Evolutionary conservation across 495 filamentous ascomycete species (phyloP).

Genomic region (Hypoxylon lenormandii): DNA sequence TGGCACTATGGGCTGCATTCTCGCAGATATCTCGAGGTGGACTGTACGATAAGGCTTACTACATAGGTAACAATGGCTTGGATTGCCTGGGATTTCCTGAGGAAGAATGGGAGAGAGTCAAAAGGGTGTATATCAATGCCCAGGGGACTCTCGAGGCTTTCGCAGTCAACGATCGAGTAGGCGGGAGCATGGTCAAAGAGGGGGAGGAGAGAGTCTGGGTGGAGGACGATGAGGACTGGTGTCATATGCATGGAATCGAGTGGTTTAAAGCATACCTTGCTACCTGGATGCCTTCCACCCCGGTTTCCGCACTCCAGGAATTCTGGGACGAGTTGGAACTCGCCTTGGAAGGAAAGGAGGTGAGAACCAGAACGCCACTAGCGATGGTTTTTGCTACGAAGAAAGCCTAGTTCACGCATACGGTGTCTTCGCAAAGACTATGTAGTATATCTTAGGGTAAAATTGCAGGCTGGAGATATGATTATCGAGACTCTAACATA

Average conservation of each 20-base stretch:
- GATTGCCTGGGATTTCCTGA: conserved; percentile 36
- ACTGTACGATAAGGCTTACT: conserved; percentile 1
- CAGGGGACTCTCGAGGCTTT: conserved; percentile 30
- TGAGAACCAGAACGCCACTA: conserved; percentile 25
- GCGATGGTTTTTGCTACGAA: conserved; percentile 33
- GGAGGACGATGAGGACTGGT: conserved; percentile 42
- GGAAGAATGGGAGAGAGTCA: conserved; percentile 37
- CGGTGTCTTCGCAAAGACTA: neutral
- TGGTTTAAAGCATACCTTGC: conserved; percentile 45
- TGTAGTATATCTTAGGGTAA: too few relatives aligned
- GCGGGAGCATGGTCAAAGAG: conserved; percentile 23
- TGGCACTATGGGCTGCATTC: conserved; percentile 18
- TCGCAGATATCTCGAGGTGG: neutral
- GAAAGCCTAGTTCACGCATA: neutral
- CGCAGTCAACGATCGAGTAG: conserved; percentile 6
- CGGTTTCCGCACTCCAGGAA: conserved; percentile 28
- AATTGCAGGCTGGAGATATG: too few relatives aligned
- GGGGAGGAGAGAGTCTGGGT: conserved; percentile 34
- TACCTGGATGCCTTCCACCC: conserved; percentile 38
- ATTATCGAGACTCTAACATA: too few relatives aligned
- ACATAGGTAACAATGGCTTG: conserved; percentile 12
- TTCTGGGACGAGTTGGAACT: conserved; percentile 41
- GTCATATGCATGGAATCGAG: conserved; percentile 23
- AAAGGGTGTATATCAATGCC: conserved; percentile 41
- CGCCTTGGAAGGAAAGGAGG: conserved; percentile 24